A percentile compares a stretch with the other conserved stretches of the same genome.
These are phyloP conservation scores for Cryphonectria parasitica DNA, from an alignment of 2,329 filamentous ascomycete species.

Conservation along the genomic window DNA sequence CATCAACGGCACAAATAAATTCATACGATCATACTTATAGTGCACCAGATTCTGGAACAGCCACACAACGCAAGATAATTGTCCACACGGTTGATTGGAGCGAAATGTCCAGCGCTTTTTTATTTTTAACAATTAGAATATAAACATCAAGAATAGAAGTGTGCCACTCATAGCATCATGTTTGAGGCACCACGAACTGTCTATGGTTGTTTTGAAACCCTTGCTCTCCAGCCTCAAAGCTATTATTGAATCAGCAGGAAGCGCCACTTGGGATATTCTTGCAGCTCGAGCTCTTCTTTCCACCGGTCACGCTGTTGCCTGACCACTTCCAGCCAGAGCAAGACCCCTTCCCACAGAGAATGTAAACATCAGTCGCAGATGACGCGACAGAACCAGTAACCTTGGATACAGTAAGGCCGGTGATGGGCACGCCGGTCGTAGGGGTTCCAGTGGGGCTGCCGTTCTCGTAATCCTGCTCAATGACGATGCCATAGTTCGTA, in stretches of 20 bases:
- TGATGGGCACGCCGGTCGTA: constrained; percentile 55
- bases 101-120: neutral
- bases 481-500: constrained; percentile 41
- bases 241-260: constrained; percentile 6
- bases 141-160: constrained; percentile 1
- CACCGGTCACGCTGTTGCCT: constrained; percentile 54
- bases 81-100: no score
- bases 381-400: constrained; percentile 48
- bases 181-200: neutral
- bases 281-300: constrained; percentile 37
- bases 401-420: constrained; percentile 48
- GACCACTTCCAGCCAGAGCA: constrained; percentile 59
- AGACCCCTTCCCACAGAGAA: constrained; percentile 56
- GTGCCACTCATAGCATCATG: neutral
- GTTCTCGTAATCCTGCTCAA: constrained; percentile 52
- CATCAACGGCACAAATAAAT: no score
- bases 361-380: constrained; percentile 49
- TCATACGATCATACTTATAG: no score
- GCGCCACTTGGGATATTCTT: constrained; percentile 17
- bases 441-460: constrained; percentile 51
- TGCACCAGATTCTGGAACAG: neutral
- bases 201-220: neutral
- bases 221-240: neutral
- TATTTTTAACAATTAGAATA: neutral
- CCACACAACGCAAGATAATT: neutral